Conservation (phyloP, 2,329 filamentous ascomycete species). For the Coniochaeta hoffmannii region DNA sequence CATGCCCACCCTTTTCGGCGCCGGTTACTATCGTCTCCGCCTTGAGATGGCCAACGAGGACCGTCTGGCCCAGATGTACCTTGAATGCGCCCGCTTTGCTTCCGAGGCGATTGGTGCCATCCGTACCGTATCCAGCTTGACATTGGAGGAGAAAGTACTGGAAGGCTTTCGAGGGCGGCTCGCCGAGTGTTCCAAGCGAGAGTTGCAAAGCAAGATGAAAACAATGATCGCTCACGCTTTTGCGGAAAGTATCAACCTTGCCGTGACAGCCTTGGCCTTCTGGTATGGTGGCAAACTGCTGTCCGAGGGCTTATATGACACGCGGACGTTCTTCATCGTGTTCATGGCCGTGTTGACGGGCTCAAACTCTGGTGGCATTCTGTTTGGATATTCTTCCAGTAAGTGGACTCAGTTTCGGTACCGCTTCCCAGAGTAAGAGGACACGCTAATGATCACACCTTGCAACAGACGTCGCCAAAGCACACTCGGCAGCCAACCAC, state of each 20-base stretch:
- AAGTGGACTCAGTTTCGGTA: neutral
- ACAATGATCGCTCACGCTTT: neutral
- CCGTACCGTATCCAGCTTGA: neutral
- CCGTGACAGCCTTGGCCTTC: neutral
- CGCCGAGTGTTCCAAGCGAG: neutral
- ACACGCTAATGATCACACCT: neutral
- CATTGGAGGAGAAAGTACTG: neutral
- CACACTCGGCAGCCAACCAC: neutral
- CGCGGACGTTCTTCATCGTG: neutral
- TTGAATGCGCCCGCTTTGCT: neutral
- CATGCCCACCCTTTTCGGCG: neutral
- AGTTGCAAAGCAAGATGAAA: neutral
- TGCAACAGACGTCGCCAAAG: neutral
- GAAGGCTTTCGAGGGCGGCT: neutral
- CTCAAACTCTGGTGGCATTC: neutral
- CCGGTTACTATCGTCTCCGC: neutral
- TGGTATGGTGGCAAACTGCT: neutral
- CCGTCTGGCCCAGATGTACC: neutral
- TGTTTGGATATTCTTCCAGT: neutral
- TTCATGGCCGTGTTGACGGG: neutral
- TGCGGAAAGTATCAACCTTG: neutral
- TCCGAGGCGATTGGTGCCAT: neutral
- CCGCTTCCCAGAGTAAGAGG: neutral
- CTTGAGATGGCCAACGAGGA: neutral
- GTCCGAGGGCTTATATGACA: neutral